Conservation (phyloP, 768 basidiomycete species). For the Coprinopsis strossmayeri region DNA sequence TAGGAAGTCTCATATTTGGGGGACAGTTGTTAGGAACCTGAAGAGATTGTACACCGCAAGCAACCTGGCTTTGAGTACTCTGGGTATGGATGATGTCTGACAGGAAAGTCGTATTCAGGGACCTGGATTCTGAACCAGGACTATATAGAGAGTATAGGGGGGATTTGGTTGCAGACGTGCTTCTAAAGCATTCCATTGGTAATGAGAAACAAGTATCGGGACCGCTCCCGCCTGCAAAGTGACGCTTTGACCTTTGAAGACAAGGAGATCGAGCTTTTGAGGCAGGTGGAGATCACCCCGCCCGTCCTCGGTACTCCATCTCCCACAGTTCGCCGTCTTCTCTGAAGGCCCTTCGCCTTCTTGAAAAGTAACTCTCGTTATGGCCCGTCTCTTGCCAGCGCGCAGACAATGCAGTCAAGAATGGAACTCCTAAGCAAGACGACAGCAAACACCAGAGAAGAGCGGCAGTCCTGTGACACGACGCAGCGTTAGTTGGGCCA, state of each 20-base stretch:
- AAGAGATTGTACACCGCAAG: constrained; percentile 7
- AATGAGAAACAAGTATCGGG: neutral
- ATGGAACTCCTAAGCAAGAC: constrained; percentile 54
- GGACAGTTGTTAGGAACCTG: constrained; percentile 7
- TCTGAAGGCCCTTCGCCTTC: constrained; percentile 30
- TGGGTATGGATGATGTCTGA: constrained; percentile 4
- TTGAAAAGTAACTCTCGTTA: constrained; percentile 20
- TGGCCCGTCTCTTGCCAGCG: constrained; percentile 42
- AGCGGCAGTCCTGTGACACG: constrained; percentile 31
- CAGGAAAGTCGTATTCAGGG: neutral
- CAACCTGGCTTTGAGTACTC: constrained; percentile 7
- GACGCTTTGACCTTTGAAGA: neutral
- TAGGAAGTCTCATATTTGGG: constrained; percentile 38
- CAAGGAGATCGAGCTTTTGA: neutral
- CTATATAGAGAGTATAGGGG: constrained; percentile 12
- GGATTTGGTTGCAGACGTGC: constrained; percentile 7
- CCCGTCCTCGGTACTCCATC: constrained; percentile 35
- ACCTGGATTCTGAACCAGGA: neutral
- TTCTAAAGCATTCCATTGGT: constrained; percentile 4
- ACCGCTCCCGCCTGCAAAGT: too few relatives aligned
- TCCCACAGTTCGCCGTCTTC: constrained; percentile 53
- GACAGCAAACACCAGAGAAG: constrained; percentile 63
- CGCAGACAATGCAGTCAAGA: constrained; percentile 36
- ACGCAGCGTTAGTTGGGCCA: too few relatives aligned
- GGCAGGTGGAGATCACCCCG: constrained; percentile 7